Base-by-base conservation (phyloP, 2,329 filamentous ascomycete species). In the Paramyrothecium roridum region DNA sequence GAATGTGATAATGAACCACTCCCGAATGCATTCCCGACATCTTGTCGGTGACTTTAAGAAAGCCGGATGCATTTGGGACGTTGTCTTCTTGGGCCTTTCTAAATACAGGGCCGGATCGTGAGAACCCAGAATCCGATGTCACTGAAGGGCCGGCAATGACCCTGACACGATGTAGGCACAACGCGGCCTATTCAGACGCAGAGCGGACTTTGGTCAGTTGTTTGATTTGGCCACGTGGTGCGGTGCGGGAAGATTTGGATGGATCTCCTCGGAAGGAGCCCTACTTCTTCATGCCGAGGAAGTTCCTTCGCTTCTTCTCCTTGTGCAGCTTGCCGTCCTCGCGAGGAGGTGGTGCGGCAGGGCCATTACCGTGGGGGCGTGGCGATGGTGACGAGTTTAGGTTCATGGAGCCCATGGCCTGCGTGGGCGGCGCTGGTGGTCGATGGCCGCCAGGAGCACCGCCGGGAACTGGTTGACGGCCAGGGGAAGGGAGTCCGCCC, bases 221-320 rank as follows among this genome's bases (percentile, higher is more conserved):
- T 43, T 43, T 43, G 37, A 16, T 13, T 13, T 30, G 26, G 26
- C 26, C 26, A 30, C 26, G 26, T 30, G 26, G 6, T 30, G 26
- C 26, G 26, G 26, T 30, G 26, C 26, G 4, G 26, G 26, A 10
- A 30, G 26, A 30, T n/a, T 10, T 4, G 30, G 48, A 61, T 22
- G 57, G 62, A 53, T 53, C 59, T n/a, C 57, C 56, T 46, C 57
- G 63, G 40, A 60, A 57, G 66, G 68, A 71, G 54, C 63, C 64
- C 70, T 74, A 76, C 69, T 88, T 88, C 72, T 85, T 86, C 63
- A 83, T 77, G 26, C 81, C 78, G 55, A 85, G 72, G 59, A 84
- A 81, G 57, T 82, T 80, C 53, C 82, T 75, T 66, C 77, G 82
- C 77, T 86, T 86, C 73, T 87, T 87, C 65, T 83, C 80, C 70